These are phyloP conservation scores for Polyrhizophydium stewartii DNA, from an alignment of 371 early-diverging fungal species.

Conservation along the genomic window DNA sequence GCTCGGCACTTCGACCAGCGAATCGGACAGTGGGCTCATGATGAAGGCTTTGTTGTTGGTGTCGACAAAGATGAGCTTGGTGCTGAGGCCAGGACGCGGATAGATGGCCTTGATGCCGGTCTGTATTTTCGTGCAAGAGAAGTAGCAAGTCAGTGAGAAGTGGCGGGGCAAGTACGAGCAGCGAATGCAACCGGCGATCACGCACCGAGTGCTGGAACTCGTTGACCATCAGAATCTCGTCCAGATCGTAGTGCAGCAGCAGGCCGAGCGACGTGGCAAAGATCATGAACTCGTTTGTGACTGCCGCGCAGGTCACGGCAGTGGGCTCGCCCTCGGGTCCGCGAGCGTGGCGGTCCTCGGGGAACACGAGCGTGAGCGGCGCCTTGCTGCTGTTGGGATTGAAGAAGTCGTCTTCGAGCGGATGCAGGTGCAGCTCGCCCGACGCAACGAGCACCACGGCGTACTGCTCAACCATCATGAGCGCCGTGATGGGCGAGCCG, in stretches of 20 bases:
- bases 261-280: constrained; percentile 32
- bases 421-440: constrained; percentile 33
- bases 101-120: constrained; percentile 19
- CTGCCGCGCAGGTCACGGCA: constrained; percentile 22
- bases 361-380: neutral
- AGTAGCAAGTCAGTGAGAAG: too few species aligned
- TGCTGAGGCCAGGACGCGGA: constrained; percentile 26
- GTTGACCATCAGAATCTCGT: constrained; percentile 32
- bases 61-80: constrained; percentile 33
- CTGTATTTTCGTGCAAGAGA: constrained; percentile 1
- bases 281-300: constrained; percentile 38
- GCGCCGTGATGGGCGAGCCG: constrained; percentile 11
- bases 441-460: constrained; percentile 28
- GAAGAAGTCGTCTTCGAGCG: constrained; percentile 13
- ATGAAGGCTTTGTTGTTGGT: constrained; percentile 28
- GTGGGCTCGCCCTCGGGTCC: constrained; percentile 1
- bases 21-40: constrained; percentile 24
- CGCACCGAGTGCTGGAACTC: constrained; percentile 32
- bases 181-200: neutral
- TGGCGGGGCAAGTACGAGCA: too few species aligned
- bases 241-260: constrained; percentile 27
- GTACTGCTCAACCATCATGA: constrained; percentile 22
- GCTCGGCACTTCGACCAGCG: constrained; percentile 21
- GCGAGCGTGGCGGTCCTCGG: constrained; percentile 20
- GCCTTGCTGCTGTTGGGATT: neutral